Evolutionary conservation across 768 basidiomycete species (phyloP).

Genomic region (Imleria badia): DNA sequence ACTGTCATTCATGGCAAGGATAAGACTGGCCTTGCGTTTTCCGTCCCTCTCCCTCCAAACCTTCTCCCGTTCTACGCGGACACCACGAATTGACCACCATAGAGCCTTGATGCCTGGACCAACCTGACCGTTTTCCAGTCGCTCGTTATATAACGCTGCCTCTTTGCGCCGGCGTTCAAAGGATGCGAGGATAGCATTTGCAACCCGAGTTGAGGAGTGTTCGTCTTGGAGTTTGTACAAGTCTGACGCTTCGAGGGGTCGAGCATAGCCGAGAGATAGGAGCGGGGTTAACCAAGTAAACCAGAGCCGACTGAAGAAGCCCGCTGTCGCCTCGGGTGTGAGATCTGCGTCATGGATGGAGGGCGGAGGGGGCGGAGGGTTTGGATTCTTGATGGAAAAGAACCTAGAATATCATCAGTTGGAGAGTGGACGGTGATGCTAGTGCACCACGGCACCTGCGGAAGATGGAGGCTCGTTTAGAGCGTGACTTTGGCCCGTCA

Average conservation of each 20-base stretch:
- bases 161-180: slow-evolving; percentile 56
- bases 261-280: slow-evolving; percentile 70
- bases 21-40: slow-evolving; percentile 59
- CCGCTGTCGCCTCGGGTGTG: slow-evolving; percentile 67
- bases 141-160: slow-evolving; percentile 70
- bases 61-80: slow-evolving; percentile 54
- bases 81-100: slow-evolving; percentile 58
- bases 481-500: background rate
- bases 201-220: slow-evolving; percentile 58
- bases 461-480: background rate
- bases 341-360: slow-evolving; percentile 60
- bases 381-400: slow-evolving; percentile 10
- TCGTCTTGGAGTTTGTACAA: slow-evolving; percentile 74
- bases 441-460: background rate
- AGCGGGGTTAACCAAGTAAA: slow-evolving; percentile 79
- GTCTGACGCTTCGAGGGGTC: slow-evolving; percentile 79
- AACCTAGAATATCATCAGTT: slow-evolving; percentile 4
- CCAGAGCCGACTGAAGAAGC: slow-evolving; percentile 55
- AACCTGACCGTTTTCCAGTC: slow-evolving; percentile 64
- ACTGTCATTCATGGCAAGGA: slow-evolving; percentile 72
- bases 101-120: slow-evolving; percentile 51
- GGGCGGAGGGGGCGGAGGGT: slow-evolving; percentile 42
- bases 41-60: slow-evolving; percentile 66
- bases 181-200: slow-evolving; percentile 59
- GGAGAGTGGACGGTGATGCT: background rate